Evolutionary conservation across 169 alveolate species (phyloP), one percentile per base, ranked within the genome.

Genomic region (Eimeria maxima): DNA sequence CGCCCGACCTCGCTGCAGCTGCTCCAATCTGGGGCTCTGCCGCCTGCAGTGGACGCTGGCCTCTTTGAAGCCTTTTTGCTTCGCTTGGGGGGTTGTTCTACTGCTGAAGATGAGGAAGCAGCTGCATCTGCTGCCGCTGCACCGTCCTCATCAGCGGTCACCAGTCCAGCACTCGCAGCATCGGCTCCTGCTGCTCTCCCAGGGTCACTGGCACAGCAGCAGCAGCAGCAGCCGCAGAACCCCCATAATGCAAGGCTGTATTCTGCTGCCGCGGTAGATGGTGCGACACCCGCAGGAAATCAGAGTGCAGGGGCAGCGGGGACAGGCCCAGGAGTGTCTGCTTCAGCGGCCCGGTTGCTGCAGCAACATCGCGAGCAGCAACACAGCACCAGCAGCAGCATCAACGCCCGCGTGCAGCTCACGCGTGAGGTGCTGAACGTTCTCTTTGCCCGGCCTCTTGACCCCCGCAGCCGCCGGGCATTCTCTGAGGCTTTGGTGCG

Each of bases 11-110:
- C 95, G 16, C 53, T 78, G 81, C 57, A 74, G 80, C 71, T 92
- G 67, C 95, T 92, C 67, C 95, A 60, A 91, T 92, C 95, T 55
- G 71, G 81, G 8, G 65, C 71, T 11, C 84, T 92, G 45, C 95
- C 95, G 20, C 95, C 95, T n/a, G 95, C 95, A 4, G 95, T 92
- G 27, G 95, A 92, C 33, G 84, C 73, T 27, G 95, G 80, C 14
- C 84, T 92, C 55, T 92, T 92, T 55, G 73, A 78, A 50, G 95
- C 95, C 38, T 92, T 92, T 60, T 57, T 92, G 67, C 84, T 92
- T 38, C 90, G 95, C 22, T 74, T 92, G 45, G 90, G 90, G 27
- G 55, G 55, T 71, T 81, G 90, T 71, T 81, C 73, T n/a, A 81
- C 90, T 24, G 90, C 90, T 1, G 90, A 81, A 24, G 90, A 81